A percentile compares a stretch with the other conserved stretches of the same genome.
These are phyloP conservation scores for Boechera divaricarpa DNA, from an alignment of 345 rosid genomes.

Conservation along the genomic window DNA sequence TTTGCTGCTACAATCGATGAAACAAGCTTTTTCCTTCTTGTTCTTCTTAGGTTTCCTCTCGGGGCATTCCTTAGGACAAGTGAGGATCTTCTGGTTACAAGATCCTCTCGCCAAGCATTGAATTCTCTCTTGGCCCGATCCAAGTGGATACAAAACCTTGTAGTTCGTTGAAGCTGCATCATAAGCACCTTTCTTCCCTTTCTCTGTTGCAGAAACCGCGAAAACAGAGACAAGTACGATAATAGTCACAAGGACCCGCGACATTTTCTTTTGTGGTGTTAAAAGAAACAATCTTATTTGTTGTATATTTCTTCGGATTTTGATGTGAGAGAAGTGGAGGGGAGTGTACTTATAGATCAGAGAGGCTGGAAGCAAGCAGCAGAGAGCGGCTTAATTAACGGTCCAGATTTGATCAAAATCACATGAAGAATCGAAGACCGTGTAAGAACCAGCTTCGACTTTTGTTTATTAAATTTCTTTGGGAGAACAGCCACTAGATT, in stretches of 20 bases:
- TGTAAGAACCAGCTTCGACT: constrained; percentile 41
- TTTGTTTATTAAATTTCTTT: constrained; percentile 30
- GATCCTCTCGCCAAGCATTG: constrained; percentile 63
- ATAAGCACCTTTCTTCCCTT: constrained; percentile 39
- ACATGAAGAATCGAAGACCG: constrained; percentile 36
- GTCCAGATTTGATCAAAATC: constrained; percentile 29
- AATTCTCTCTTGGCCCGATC: constrained; percentile 58
- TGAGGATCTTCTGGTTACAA: constrained; percentile 56
- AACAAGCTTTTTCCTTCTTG: constrained; percentile 68
- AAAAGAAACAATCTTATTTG: constrained; percentile 8
- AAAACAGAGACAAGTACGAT: constrained; percentile 32
- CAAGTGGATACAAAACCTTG: constrained; percentile 36
- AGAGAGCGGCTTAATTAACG: constrained; percentile 40
- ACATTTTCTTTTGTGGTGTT: background rate
- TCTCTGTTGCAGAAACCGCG: constrained; percentile 9
- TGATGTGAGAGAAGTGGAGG: constrained; percentile 34
- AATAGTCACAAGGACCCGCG: constrained; percentile 12
- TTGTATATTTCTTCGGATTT: background rate
- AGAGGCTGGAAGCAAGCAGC: constrained; percentile 33
- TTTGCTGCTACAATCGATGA: constrained; percentile 75
- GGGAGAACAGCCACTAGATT: constrained; percentile 8
- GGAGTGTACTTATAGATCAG: constrained; percentile 34
- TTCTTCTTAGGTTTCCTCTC: constrained; percentile 65
- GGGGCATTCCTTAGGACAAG: constrained; percentile 73
- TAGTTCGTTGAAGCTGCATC: constrained; percentile 68